These are phyloP conservation scores for Raphanus sativus DNA, from an alignment of 345 rosid species.

Conservation along the genomic window DNA sequence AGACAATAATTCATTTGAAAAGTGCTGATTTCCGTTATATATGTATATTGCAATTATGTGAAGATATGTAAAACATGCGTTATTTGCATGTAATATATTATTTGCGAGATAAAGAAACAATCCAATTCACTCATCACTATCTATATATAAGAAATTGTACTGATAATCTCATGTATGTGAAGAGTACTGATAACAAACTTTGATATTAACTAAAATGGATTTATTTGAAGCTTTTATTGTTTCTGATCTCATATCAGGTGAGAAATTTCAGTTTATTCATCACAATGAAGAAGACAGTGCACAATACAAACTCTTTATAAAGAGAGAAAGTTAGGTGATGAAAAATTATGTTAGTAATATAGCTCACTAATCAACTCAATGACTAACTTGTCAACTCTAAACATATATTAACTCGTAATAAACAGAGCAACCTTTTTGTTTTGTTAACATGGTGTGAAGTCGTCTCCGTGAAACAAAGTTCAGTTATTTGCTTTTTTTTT, in stretches of 20 bases:
- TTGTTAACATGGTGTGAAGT: background rate
- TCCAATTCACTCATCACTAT: background rate
- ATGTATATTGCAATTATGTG: background rate
- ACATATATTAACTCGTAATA: too few relatives aligned
- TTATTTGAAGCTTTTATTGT: background rate
- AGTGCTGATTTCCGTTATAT: background rate
- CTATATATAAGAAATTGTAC: background rate
- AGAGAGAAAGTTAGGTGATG: background rate
- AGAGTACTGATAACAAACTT: background rate
- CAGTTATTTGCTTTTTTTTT: slow-evolving; percentile 7
- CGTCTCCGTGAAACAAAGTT: background rate
- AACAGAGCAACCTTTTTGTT: background rate
- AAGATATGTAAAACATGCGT: background rate
- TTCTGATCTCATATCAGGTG: background rate
- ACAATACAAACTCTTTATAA: background rate
- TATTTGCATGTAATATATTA: background rate
- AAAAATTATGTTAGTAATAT: background rate
- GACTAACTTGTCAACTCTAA: background rate
- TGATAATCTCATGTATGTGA: background rate
- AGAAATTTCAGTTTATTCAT: background rate
- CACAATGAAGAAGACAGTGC: background rate
- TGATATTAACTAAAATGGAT: background rate
- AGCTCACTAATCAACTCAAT: background rate
- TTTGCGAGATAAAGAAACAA: background rate
- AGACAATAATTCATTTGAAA: background rate